Conservation (phyloP, 768 basidiomycete genomes). For the Leccinum disarticulatum region DNA sequence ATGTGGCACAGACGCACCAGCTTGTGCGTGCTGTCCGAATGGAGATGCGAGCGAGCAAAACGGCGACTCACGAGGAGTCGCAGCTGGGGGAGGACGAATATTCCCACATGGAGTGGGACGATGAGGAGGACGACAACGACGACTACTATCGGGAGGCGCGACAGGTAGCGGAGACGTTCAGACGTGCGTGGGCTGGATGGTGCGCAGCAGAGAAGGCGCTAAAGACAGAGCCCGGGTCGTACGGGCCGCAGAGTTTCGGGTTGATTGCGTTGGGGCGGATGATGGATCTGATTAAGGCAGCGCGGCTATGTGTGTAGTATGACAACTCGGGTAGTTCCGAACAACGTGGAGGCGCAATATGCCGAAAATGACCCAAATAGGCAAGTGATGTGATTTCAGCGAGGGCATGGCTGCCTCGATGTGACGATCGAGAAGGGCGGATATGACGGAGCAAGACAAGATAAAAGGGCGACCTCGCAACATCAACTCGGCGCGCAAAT, state of each 20-base stretch:
- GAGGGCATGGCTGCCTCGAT: slow-evolving; percentile 23
- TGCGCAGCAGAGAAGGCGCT: slow-evolving; percentile 35
- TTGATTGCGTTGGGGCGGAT: slow-evolving; percentile 43
- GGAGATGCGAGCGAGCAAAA: slow-evolving; percentile 27
- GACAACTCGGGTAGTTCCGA: background rate
- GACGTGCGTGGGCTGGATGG: slow-evolving; percentile 48
- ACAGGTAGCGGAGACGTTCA: slow-evolving; percentile 32
- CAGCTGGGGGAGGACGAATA: slow-evolving; percentile 31
- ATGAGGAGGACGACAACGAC: slow-evolving; percentile 28
- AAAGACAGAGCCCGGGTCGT: slow-evolving; percentile 24
- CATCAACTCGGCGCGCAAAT: slow-evolving; percentile 11
- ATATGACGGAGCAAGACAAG: slow-evolving; percentile 1
- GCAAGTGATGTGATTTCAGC: slow-evolving; percentile 30
- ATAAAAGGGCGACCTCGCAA: slow-evolving; percentile 25
- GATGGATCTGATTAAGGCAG: slow-evolving; percentile 39
- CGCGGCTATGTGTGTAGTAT: slow-evolving; percentile 5
- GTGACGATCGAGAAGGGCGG: slow-evolving; percentile 28
- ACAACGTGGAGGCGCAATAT: slow-evolving; percentile 26
- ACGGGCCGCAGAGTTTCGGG: slow-evolving; percentile 47
- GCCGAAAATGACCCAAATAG: slow-evolving; percentile 20
- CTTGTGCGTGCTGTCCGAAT: slow-evolving; percentile 37
- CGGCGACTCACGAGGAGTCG: slow-evolving; percentile 11
- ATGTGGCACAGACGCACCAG: slow-evolving; percentile 37
- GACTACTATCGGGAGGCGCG: slow-evolving; percentile 30
- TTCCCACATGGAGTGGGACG: slow-evolving; percentile 21